These are phyloP conservation scores for Xanthoconium separans DNA, from an alignment of 1,284 basidiomycete genomes.

Conservation along the genomic window DNA sequence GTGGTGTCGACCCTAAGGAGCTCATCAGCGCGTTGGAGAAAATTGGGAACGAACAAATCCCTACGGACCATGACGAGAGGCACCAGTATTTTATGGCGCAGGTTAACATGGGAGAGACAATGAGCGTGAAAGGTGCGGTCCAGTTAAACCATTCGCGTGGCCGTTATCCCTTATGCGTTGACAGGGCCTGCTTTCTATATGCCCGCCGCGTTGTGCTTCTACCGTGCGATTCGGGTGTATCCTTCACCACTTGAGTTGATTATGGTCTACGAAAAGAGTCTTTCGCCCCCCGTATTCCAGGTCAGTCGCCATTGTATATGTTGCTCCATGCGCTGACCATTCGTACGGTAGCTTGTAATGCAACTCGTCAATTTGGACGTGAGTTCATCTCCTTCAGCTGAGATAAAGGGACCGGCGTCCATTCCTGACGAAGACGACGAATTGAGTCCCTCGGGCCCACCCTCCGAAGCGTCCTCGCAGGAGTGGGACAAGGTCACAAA, in stretches of 20 bases:
- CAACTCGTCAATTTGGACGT: constrained; percentile 88
- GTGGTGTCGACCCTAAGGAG: constrained; percentile 47
- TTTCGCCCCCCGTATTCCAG: constrained; percentile 85
- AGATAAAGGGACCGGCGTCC: constrained; percentile 32
- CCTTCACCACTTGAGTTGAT: constrained; percentile 91
- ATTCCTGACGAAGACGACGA: constrained; percentile 46
- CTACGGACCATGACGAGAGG: constrained; percentile 68
- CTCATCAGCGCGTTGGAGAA: constrained; percentile 61
- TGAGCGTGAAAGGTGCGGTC: constrained; percentile 71
- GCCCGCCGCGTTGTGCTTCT: constrained; percentile 87
- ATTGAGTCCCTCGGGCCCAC: constrained; percentile 63
- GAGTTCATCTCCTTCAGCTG: constrained; percentile 57
- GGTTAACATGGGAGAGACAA: constrained; percentile 84
- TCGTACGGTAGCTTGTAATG: constrained; percentile 66
- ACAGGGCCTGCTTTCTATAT: constrained; percentile 77
- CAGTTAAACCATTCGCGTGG: background rate
- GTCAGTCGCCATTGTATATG: constrained; percentile 36
- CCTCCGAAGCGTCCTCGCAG: constrained; percentile 79
- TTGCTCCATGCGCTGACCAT: background rate
- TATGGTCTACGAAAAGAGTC: constrained; percentile 90
- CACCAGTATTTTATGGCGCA: constrained; percentile 92
- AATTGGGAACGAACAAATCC: constrained; percentile 64
- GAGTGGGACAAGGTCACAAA: constrained; percentile 85
- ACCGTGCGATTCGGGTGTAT: constrained; percentile 91
- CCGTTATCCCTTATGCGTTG: constrained; percentile 2